Base-by-base conservation (phyloP, 2,329 filamentous ascomycete species). In the Aspergillus persii region DNA sequence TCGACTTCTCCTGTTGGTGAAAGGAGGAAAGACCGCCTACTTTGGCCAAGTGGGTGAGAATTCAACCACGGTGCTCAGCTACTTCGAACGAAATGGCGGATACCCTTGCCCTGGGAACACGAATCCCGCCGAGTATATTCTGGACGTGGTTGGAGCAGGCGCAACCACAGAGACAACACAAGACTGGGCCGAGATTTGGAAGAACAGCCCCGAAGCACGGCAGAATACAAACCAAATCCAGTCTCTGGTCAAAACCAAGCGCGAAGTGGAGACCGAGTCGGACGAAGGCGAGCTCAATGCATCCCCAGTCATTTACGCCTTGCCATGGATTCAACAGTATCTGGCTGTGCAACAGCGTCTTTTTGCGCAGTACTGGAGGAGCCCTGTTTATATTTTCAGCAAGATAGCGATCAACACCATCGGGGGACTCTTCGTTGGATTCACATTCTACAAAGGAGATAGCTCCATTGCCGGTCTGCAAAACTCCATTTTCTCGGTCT, bases 301-400 rank as follows among this genome's bases (percentile, higher is more conserved):
- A 8, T 47, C 23, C 1, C 44, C 4, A 15, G 44, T 23, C 8
- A 27, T 27, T 4, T 47, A 27, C 7, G 23, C 44, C 26, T 27
- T 47, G 44, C 44, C 44, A n/a, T 41, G 36, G 36, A 41, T 15
- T n/a, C 11, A 27, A 5, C 44, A 47, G 11, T 27, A 23, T 47
- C 3, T 47, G 8, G 8, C 18, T 68, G 89, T 91, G 56, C 83
- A 83, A 9, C 73, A 81, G 63, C 89, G 91, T 68, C 88, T 92
- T 33, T 93, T 92, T 78, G 84, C 92, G 73, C 90, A 94, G 73
- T 93, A 92, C 82, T 95, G 91, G 90, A 87, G 91, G 59, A 91
- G 87, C 0, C 91, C 91, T 0, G 84, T 86, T 3, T 94, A 95
- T 78, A 91, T 95, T 74, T 94, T 92, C 79, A 86, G 89, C 68